Conservation (phyloP, 371 early-diverging fungal species). For the Mucor mucedo region DNA sequence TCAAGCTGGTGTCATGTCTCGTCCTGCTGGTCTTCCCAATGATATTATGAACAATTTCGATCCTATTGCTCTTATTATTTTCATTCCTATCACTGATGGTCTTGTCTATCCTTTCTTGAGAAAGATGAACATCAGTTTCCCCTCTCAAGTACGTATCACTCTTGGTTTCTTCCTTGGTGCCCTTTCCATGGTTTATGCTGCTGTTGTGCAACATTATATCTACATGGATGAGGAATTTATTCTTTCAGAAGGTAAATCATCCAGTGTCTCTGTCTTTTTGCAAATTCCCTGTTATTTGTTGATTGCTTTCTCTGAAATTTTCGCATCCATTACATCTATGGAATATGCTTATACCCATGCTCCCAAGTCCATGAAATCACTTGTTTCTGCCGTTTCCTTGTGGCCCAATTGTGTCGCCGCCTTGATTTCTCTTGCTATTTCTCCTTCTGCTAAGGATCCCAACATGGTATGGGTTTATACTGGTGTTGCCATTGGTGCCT, state of each 20-base stretch:
- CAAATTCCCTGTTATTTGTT: constrained; percentile 67
- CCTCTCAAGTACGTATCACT: constrained; percentile 43
- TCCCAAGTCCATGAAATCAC: constrained; percentile 68
- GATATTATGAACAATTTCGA: constrained; percentile 70
- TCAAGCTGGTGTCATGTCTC: constrained; percentile 68
- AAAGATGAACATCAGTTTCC: constrained; percentile 38
- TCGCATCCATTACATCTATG: constrained; percentile 71
- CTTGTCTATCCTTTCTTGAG: constrained; percentile 69
- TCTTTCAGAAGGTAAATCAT: constrained; percentile 19
- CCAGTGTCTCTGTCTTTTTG: constrained; percentile 59
- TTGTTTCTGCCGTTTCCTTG: constrained; percentile 67
- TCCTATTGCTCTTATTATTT: constrained; percentile 69
- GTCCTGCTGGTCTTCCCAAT: constrained; percentile 56
- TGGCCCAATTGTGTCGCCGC: constrained; percentile 72
- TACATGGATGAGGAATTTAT: constrained; percentile 49
- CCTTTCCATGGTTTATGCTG: constrained; percentile 68
- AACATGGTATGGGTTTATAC: constrained; percentile 67
- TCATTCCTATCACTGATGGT: constrained; percentile 71
- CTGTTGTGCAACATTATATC: constrained; percentile 69
- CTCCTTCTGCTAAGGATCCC: constrained; percentile 67
- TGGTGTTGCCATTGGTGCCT: constrained; percentile 56
- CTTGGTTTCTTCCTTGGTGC: constrained; percentile 67
- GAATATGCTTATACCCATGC: constrained; percentile 79
- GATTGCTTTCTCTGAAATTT: constrained; percentile 72
- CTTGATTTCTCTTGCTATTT: constrained; percentile 66